Base-by-base conservation (phyloP, 2,329 filamentous ascomycete genomes). In the Monosporascus cannonballus region DNA sequence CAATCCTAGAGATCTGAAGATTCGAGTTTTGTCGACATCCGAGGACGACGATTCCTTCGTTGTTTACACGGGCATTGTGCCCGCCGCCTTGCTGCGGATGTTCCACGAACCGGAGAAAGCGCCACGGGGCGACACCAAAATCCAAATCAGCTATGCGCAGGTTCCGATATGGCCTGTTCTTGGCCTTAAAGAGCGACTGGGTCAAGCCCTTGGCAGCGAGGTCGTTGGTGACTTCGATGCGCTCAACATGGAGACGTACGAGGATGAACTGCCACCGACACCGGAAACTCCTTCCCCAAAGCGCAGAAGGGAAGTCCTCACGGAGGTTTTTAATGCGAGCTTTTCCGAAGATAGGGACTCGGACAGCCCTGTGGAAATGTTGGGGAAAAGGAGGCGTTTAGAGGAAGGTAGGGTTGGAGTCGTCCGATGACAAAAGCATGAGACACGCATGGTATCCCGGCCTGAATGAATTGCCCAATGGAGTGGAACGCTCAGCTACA, bases 121-220 rank as follows among this genome's bases (percentile, higher is more conserved):
- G 2, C 72, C 73, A 1, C 25, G 57, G 2, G 60, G 61, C 4
- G 59, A 63, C 15, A 47, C 67, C 3, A 71, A 72, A 2, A 65
- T 83, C 54, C 67, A 67, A 37, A 76, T 83, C 20, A 69, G 75
- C 36, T 76, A 77, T 61, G 69, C 70, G 2, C 71, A 71, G 7
- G 76, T 83, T 2, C 75, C 76, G 0, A 70, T 78, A 25, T 83
- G 78, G 77, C 80, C 80, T 0, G 71, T 81, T 6, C 61, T 80
- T 0, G 80, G 79, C 4, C 70, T 84, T 6, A 75, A 76, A 54
- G 79, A 83, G 62, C 74, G 80, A 6, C 69, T 84, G 0, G 78
- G 77, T 39, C 73, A 73, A 56, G 80, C 77, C 3, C 66, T 84
- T 0, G 79, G 80, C 7, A 64, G 67, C 18, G 77, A 80, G 3